Evolutionary conservation across 495 filamentous ascomycete genomes (phyloP).

Genomic region (Thozetella sp.): DNA sequence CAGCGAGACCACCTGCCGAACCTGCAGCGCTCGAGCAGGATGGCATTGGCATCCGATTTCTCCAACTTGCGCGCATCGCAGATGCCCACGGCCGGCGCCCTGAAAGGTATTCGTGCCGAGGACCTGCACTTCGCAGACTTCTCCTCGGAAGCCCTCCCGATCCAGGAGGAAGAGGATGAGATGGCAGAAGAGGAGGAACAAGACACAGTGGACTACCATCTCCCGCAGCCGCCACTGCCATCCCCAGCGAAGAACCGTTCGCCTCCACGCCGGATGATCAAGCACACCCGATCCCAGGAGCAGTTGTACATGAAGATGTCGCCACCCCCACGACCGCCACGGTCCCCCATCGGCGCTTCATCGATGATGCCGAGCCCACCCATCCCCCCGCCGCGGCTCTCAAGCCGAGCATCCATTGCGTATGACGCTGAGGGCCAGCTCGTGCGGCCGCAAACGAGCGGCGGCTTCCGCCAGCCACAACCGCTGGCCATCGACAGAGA

Average conservation of each 20-base stretch:
- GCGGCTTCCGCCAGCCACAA: slow-evolving; percentile 40
- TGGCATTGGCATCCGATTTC: slow-evolving; percentile 68
- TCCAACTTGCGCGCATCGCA: slow-evolving; percentile 70
- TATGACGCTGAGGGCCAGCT: slow-evolving; percentile 42
- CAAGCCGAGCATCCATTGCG: slow-evolving; percentile 45
- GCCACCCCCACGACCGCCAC: slow-evolving; percentile 48
- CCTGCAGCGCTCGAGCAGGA: slow-evolving; percentile 56
- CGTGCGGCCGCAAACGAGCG: slow-evolving; percentile 39
- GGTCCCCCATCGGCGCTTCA: slow-evolving; percentile 40
- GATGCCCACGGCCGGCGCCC: slow-evolving; percentile 51
- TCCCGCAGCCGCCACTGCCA: slow-evolving; percentile 16
- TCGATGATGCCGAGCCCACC: slow-evolving; percentile 19
- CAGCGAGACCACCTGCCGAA: slow-evolving; percentile 63
- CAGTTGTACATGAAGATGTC: slow-evolving; percentile 30
- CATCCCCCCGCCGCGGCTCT: slow-evolving; percentile 45
- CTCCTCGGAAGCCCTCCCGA: slow-evolving; percentile 52
- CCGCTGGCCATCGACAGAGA: slow-evolving; percentile 26
- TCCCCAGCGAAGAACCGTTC: slow-evolving; percentile 18
- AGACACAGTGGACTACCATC: slow-evolving; percentile 9
- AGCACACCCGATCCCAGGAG: slow-evolving; percentile 46
- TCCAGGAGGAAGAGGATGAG: slow-evolving; percentile 29
- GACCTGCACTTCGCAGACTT: slow-evolving; percentile 67
- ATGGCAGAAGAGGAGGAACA: slow-evolving; percentile 1
- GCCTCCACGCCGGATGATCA: slow-evolving; percentile 33
- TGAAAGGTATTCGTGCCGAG: slow-evolving; percentile 64